Evolutionary conservation across 371 early-diverging fungal species (phyloP).

Genomic region (Mortierella sp.): DNA sequence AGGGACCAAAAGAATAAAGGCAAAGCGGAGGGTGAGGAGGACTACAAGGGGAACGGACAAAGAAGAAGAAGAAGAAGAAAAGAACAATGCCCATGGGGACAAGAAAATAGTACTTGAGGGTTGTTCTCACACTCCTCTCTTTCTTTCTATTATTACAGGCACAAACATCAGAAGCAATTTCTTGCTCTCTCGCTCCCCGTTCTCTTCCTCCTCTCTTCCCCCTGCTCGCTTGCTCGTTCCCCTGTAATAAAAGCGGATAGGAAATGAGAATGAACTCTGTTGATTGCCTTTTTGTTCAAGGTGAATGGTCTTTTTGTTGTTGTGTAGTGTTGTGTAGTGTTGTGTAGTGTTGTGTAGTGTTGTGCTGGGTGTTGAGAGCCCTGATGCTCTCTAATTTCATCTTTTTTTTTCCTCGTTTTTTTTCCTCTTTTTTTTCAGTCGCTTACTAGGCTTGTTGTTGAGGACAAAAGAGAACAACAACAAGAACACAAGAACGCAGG

Average conservation of each 20-base stretch:
- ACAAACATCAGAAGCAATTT: not conserved
- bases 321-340: not conserved
- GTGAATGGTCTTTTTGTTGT: not conserved
- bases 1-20: not conserved
- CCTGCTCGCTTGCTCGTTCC: not conserved
- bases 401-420: not conserved
- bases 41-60: slow-evolving; percentile 5
- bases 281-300: not conserved
- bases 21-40: not conserved
- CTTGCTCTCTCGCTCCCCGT: too few species aligned
- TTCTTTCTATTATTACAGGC: not conserved
- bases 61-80: not conserved
- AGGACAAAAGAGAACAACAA: not conserved
- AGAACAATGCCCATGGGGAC: slow-evolving; percentile 2
- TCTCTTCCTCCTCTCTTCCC: not conserved
- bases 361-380: slow-evolving; percentile 13
- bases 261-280: slow-evolving; percentile 8
- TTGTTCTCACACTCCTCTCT: slow-evolving; percentile 1
- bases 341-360: not conserved
- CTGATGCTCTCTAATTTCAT: slow-evolving; percentile 12
- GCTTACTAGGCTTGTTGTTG: not conserved
- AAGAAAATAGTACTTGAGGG: not conserved
- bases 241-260: not conserved
- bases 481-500: not conserved
- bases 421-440: slow-evolving; percentile 6